phyloP scores from a whole-genome alignment of 306 rosid species.

The Oxytropis ochrocephala region DNA sequence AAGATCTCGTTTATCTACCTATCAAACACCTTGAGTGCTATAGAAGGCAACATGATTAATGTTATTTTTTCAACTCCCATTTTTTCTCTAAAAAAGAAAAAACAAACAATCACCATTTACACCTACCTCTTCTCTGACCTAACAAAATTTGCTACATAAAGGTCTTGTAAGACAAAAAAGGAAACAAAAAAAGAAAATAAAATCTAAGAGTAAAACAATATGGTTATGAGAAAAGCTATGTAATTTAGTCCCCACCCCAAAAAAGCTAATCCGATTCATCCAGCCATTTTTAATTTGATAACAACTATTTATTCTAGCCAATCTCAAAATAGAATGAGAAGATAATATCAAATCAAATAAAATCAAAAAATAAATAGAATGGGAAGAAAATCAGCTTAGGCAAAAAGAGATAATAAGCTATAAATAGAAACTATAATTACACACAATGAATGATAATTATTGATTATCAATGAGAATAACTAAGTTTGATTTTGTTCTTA shows the following conservation, averaged over 20 bases:
- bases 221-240: background rate
- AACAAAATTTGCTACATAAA: background rate
- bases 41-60: slow-evolving; percentile 26
- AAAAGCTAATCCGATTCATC: background rate
- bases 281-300: background rate
- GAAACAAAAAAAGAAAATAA: background rate
- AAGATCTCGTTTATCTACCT: slow-evolving; percentile 12
- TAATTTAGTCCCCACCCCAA: no score
- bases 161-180: no score
- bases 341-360: no score
- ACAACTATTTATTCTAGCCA: background rate
- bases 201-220: background rate
- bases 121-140: slow-evolving; percentile 21
- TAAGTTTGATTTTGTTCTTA: background rate
- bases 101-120: slow-evolving; percentile 6
- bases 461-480: background rate
- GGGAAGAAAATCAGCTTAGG: background rate
- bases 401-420: background rate
- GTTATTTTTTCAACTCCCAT: background rate
- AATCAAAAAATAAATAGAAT: background rate
- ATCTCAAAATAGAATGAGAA: background rate
- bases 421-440: background rate
- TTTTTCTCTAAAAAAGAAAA: background rate
- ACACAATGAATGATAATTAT: background rate
- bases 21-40: slow-evolving; percentile 29